Conservation (phyloP, 306 rosid genomes). For the Senna siamea region DNA sequence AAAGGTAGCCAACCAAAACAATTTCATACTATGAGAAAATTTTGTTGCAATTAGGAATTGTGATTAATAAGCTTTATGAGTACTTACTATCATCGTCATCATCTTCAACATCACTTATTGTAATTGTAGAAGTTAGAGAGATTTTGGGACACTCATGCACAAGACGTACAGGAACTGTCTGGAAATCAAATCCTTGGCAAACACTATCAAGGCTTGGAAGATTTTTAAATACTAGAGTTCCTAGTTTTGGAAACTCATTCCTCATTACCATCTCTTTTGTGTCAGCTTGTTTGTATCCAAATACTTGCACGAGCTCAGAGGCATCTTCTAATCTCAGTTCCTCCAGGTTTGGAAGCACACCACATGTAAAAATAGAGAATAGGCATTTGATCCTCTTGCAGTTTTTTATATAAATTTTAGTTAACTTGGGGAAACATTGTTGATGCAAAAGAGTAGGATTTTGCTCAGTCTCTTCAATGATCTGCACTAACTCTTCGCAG, state of each 20-base stretch:
- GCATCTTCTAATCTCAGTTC: neutral
- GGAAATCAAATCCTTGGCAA: neutral
- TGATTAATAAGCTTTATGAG: neutral
- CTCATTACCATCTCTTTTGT: no score
- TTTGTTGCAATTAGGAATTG: neutral
- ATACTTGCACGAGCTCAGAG: neutral
- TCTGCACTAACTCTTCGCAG: neutral
- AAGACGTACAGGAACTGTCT: neutral
- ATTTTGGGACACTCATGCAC: conserved; percentile 2
- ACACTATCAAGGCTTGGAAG: neutral
- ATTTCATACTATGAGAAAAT: neutral
- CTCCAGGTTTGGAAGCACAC: neutral
- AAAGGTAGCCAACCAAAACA: neutral
- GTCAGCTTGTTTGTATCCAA: neutral
- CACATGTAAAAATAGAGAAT: neutral
- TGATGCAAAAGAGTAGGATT: neutral
- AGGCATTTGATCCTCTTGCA: conserved; percentile 6
- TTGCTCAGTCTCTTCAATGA: neutral
- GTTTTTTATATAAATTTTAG: rapidly evolving
- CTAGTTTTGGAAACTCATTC: neutral
- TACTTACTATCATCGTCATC: neutral
- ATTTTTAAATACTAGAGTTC: neutral
- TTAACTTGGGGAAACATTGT: conserved; percentile 3
- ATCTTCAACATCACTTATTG: neutral
- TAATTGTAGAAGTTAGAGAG: neutral